Percentiles rank a stretch among this genome's conserved stretches.
These are phyloP conservation scores for Fraxinus anomala DNA, from an alignment of 257 asterid species.

Conservation along the genomic window DNA sequence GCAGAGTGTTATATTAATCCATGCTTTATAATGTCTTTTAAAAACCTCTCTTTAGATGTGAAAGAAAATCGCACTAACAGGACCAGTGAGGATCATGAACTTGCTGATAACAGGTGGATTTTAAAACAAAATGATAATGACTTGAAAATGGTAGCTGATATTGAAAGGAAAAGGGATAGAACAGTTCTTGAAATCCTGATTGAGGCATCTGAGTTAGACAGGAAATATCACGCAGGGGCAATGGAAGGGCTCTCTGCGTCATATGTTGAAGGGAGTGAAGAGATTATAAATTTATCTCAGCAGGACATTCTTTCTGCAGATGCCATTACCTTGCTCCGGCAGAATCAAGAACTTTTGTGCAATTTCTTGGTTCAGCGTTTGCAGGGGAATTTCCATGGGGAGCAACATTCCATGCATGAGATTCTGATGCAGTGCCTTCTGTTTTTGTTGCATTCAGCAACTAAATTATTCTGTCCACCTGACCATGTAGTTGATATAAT, in stretches of 20 bases:
- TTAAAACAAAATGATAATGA: constrained; percentile 51
- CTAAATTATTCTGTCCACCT: constrained; percentile 71
- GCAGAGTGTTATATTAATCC: constrained; percentile 95
- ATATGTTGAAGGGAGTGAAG: constrained; percentile 57
- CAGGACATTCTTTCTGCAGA: constrained; percentile 71
- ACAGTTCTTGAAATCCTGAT: constrained; percentile 85
- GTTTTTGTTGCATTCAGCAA: constrained; percentile 87
- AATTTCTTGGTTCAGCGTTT: constrained; percentile 62
- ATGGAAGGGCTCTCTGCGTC: constrained; percentile 36
- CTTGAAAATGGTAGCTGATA: constrained; percentile 66
- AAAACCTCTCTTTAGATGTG: constrained; percentile 43
- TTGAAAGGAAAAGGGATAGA: constrained; percentile 91
- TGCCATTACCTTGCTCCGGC: constrained; percentile 88
- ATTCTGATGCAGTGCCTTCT: constrained; percentile 86
- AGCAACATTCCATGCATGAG: constrained; percentile 71
- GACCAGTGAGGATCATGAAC: constrained; percentile 38
- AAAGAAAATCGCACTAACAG: constrained; percentile 33
- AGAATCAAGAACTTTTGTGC: constrained; percentile 79
- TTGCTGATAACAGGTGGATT: constrained; percentile 49
- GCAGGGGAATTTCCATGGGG: constrained; percentile 55
- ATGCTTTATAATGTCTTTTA: constrained; percentile 63
- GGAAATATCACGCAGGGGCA: constrained; percentile 47
- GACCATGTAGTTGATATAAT: constrained; percentile 80
- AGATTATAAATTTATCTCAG: constrained; percentile 45
- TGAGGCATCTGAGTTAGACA: constrained; percentile 88